These are phyloP conservation scores for Saturnispora silvae DNA, from an alignment of 805 yeast genomes.

Conservation along the genomic window DNA sequence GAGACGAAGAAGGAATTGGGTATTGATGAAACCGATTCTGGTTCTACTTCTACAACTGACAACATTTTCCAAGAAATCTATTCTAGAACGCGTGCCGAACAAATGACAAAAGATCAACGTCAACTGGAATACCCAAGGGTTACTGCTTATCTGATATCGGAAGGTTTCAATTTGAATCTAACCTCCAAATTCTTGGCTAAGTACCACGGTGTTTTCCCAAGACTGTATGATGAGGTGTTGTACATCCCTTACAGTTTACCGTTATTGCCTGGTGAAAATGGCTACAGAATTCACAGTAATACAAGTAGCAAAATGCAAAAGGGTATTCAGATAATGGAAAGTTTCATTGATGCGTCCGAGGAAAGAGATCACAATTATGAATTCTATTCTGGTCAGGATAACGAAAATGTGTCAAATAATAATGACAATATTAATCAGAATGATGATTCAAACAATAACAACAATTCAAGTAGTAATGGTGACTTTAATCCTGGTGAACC, in stretches of 20 bases:
- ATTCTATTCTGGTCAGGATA: constrained; percentile 72
- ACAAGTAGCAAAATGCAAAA: constrained; percentile 32
- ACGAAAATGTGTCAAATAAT: constrained; percentile 22
- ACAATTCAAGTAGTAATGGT: constrained; percentile 15
- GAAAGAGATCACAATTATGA: constrained; percentile 88
- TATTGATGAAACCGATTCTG: constrained; percentile 8
- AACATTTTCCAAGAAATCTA: constrained; percentile 25
- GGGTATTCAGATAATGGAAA: constrained; percentile 51
- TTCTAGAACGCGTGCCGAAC: constrained; percentile 36
- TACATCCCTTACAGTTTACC: constrained; percentile 88
- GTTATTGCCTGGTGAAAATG: constrained; percentile 70
- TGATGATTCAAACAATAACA: constrained; percentile 6
- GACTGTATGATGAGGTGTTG: constrained; percentile 85
- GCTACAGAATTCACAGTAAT: constrained; percentile 66
- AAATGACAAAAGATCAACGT: constrained; percentile 47
- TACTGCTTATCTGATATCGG: constrained; percentile 87
- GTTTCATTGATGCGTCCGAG: constrained; percentile 68
- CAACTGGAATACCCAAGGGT: constrained; percentile 67
- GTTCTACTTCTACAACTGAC: constrained; percentile 19
- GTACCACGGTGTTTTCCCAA: constrained; percentile 74
- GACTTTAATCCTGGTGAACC: constrained; percentile 92
- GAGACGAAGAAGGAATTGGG: constrained; percentile 21
- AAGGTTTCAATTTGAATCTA: constrained; percentile 56
- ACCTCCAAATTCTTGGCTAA: constrained; percentile 54
- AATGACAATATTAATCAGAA: constrained; percentile 18